Evolutionary conservation across 176 grass and related monocot species (phyloP).

Genomic region (Aegilops longissima): DNA sequence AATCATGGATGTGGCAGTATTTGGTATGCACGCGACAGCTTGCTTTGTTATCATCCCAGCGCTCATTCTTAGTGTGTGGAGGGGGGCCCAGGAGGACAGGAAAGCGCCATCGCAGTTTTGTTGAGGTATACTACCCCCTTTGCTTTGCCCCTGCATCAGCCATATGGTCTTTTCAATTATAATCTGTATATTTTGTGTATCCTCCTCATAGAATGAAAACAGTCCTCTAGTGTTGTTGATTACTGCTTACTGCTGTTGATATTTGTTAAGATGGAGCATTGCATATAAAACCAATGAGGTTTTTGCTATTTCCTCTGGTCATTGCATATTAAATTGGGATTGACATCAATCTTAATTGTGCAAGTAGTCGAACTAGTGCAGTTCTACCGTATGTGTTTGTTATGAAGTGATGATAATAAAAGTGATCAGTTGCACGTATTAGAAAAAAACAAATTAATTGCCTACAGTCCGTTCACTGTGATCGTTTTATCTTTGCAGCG

Average conservation of each 20-base stretch:
- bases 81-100: background rate
- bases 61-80: background rate
- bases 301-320: too few species aligned
- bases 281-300: too few species aligned
- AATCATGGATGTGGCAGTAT: background rate
- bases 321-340: too few species aligned
- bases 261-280: too few species aligned
- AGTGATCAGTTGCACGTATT: too few species aligned
- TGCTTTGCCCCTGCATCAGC: background rate
- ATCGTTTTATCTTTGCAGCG: background rate
- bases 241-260: background rate
- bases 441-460: too few species aligned
- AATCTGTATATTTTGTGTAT: background rate
- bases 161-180: background rate
- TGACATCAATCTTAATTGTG: too few species aligned
- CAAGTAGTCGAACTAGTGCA: too few species aligned
- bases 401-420: too few species aligned
- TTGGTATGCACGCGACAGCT: background rate
- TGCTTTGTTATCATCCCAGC: background rate
- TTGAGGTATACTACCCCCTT: slow-evolving; percentile 6
- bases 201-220: background rate
- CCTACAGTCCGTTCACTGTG: too few species aligned
- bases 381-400: too few species aligned
- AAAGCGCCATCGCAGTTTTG: background rate
- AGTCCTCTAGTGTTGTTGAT: background rate